A percentile compares a stretch with the other conserved stretches of the same genome.
Evolutionary conservation across 805 yeast genomes (phyloP).

Genomic region (Cyberlindnera americana): DNA sequence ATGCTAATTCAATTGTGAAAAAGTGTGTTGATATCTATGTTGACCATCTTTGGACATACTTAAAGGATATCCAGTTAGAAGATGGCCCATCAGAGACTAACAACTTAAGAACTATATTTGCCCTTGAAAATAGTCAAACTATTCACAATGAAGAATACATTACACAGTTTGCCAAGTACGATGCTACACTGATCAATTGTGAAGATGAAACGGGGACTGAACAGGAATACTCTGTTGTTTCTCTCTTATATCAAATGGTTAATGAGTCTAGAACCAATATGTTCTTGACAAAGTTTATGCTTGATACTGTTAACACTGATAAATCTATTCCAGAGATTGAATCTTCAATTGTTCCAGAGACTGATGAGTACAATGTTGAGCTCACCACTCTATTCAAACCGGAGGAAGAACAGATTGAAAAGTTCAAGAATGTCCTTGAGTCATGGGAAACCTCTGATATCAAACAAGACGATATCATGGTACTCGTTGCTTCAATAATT

Average conservation of each 20-base stretch:
- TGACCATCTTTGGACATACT: constrained; percentile 27
- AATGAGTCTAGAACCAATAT: constrained; percentile 23
- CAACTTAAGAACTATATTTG: constrained; percentile 26
- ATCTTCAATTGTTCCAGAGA: constrained; percentile 9
- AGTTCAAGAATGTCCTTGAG: constrained; percentile 21
- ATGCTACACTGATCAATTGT: constrained; percentile 16
- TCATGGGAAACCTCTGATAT: constrained; percentile 18
- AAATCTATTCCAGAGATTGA: constrained; percentile 20
- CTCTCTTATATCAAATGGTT: constrained; percentile 21
- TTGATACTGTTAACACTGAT: constrained; percentile 22
- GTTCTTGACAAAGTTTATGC: constrained; percentile 24
- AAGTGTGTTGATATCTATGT: constrained; percentile 22
- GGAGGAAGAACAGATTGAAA: constrained; percentile 23
- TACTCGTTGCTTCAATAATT: constrained; percentile 28
- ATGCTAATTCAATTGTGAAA: constrained; percentile 21
- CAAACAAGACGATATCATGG: constrained; percentile 24
- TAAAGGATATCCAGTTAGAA: constrained; percentile 23
- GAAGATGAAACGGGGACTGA: constrained; percentile 15
- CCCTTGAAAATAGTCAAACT: constrained; percentile 25
- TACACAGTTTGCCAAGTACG: constrained; percentile 17
- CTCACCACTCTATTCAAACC: constrained; percentile 30
- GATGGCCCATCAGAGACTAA: constrained; percentile 20
- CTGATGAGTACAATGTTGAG: constrained; percentile 22
- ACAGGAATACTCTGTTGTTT: constrained; percentile 15
- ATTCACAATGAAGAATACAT: constrained; percentile 27